Conservation (phyloP, 164 flowering plant species). For the Annona squamosa region DNA sequence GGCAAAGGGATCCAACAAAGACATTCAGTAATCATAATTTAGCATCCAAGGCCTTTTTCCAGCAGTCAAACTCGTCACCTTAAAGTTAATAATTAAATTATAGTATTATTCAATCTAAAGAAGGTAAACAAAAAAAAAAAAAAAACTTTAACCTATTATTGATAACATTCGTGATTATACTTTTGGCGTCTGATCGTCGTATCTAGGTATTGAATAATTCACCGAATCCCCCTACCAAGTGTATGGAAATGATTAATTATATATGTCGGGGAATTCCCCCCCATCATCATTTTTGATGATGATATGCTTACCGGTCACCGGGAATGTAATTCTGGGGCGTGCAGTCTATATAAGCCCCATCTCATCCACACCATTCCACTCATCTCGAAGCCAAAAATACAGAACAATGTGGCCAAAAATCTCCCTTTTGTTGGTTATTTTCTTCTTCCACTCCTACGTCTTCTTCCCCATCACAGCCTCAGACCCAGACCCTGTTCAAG, state of each 20-base stretch:
- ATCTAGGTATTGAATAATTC: background rate
- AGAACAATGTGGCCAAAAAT: conserved; percentile 1
- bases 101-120: too few relatives aligned
- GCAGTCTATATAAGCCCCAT: conserved; percentile 11
- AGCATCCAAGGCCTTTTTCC: too few relatives aligned
- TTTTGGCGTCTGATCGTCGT: background rate
- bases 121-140: too few relatives aligned
- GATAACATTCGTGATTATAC: background rate
- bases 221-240: background rate
- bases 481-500: conserved; percentile 60
- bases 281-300: too few relatives aligned
- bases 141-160: too few relatives aligned
- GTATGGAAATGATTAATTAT: background rate
- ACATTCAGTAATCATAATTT: too few relatives aligned
- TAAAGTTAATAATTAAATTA: too few relatives aligned
- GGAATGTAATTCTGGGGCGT: background rate
- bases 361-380: too few relatives aligned
- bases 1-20: too few relatives aligned
- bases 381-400: background rate
- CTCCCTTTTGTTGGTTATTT: conserved; percentile 10
- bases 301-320: too few relatives aligned
- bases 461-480: conserved; percentile 19
- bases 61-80: too few relatives aligned
- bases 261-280: background rate
- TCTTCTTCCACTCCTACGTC: conserved; percentile 1